Evolutionary conservation across 2,329 filamentous ascomycete species (phyloP).

Genomic region (Hymenoscyphus occultus): DNA sequence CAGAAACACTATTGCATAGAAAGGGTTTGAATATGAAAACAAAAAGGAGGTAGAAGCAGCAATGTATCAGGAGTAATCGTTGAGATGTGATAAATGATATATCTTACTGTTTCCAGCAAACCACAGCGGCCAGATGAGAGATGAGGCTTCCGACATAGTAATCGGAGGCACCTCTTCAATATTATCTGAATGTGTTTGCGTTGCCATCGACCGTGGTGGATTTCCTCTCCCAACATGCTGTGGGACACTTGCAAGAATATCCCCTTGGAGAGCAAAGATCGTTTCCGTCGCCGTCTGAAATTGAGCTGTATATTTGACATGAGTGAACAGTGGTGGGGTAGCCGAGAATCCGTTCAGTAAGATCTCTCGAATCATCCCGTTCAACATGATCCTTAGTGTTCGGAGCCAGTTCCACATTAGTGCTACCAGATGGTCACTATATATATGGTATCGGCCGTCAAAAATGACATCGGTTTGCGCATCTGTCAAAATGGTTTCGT

Average conservation of each 20-base stretch:
- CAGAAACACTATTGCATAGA: not conserved
- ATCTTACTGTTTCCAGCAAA: slow-evolving; percentile 26
- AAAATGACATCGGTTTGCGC: slow-evolving; percentile 23
- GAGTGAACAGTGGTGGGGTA: slow-evolving; percentile 21
- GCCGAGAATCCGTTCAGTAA: slow-evolving; percentile 22
- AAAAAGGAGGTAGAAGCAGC: not conserved
- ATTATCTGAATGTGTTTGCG: not conserved
- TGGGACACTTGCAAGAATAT: slow-evolving; percentile 28
- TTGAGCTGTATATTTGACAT: slow-evolving; percentile 24
- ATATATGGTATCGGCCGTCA: slow-evolving; percentile 30
- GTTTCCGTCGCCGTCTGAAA: slow-evolving; percentile 27
- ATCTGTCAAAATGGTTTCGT: slow-evolving; percentile 24
- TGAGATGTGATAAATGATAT: not conserved
- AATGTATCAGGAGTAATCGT: not conserved
- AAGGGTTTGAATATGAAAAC: not conserved
- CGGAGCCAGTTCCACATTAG: slow-evolving; percentile 31
- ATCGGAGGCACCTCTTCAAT: slow-evolving; percentile 10
- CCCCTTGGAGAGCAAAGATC: slow-evolving; percentile 20
- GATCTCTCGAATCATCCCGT: slow-evolving; percentile 22
- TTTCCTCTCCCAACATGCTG: slow-evolving; percentile 23
- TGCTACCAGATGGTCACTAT: slow-evolving; percentile 29
- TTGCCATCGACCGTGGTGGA: not conserved
- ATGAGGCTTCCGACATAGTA: slow-evolving; percentile 24
- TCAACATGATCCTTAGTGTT: slow-evolving; percentile 24
- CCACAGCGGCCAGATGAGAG: slow-evolving; percentile 34